Conservation (phyloP, 2,329 filamentous ascomycete species). For the Arthrobotrys megalospora region DNA sequence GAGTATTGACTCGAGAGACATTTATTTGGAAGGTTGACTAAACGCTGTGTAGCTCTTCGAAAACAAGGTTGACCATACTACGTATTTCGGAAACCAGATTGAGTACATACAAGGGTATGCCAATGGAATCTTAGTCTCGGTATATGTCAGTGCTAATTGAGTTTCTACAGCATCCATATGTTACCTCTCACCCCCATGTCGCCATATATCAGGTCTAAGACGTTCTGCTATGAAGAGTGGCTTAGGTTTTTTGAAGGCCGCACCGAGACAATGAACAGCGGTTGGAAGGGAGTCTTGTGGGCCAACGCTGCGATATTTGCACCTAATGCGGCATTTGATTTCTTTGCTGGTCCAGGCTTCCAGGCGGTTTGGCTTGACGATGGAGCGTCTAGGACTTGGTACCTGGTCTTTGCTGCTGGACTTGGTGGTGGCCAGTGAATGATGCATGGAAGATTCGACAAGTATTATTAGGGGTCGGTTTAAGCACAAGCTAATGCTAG, state of each 20-base stretch:
- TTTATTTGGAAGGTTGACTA: conserved; percentile 68
- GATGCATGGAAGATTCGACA: neutral
- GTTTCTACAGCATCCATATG: conserved; percentile 81
- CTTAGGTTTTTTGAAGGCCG: conserved; percentile 80
- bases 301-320: conserved; percentile 86
- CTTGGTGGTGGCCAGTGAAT: conserved; percentile 20
- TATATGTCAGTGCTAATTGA: conserved; percentile 27
- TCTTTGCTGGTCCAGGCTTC: conserved; percentile 79
- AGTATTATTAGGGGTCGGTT: neutral
- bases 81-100: conserved; percentile 83
- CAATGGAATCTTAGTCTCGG: conserved; percentile 56
- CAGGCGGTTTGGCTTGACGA: conserved; percentile 81
- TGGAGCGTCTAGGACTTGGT: conserved; percentile 88
- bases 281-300: conserved; percentile 88
- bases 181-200: conserved; percentile 80
- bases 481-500: neutral
- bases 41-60: conserved; percentile 77
- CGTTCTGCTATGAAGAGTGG: conserved; percentile 89
- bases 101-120: conserved; percentile 77
- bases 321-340: conserved; percentile 78
- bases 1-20: conserved; percentile 69
- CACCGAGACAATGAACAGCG: conserved; percentile 77
- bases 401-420: conserved; percentile 82
- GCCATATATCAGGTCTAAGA: conserved; percentile 75
- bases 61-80: conserved; percentile 94